A percentile compares a stretch with the other conserved stretches of the same genome.
phyloP scores from a whole-genome alignment of 441 rosid species.

The Gossypium davidsonii region DNA sequence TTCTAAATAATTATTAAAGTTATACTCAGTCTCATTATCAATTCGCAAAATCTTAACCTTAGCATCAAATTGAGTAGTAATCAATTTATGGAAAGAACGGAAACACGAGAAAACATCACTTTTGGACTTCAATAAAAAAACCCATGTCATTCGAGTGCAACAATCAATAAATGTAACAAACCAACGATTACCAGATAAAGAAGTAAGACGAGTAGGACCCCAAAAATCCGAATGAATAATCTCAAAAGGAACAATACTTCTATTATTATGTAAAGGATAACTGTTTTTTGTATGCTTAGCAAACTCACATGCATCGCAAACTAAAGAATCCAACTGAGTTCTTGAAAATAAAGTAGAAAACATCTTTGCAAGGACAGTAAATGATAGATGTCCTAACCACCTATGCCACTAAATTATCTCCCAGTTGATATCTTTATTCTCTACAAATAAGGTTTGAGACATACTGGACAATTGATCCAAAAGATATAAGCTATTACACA shows the following conservation, averaged over 20 bases:
- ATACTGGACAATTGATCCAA: no score
- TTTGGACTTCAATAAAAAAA: neutral
- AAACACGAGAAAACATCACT: neutral
- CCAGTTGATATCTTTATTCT: neutral
- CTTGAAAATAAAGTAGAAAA: neutral
- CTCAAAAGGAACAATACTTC: neutral
- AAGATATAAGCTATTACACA: neutral
- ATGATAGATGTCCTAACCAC: neutral
- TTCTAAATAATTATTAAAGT: neutral
- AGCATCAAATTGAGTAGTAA: neutral
- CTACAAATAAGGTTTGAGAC: no score
- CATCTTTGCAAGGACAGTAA: neutral
- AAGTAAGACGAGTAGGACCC: neutral
- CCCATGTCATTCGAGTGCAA: neutral
- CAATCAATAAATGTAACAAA: neutral
- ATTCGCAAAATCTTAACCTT: neutral
- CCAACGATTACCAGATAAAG: neutral
- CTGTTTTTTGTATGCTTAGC: neutral
- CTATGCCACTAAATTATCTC: neutral
- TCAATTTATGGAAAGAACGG: neutral
- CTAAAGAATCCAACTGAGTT: neutral
- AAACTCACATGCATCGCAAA: neutral
- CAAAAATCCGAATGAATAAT: neutral
- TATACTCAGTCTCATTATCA: neutral
- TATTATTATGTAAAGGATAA: neutral